Base-by-base conservation (phyloP, 768 basidiomycete genomes). In the Kwoniella sp. region DNA sequence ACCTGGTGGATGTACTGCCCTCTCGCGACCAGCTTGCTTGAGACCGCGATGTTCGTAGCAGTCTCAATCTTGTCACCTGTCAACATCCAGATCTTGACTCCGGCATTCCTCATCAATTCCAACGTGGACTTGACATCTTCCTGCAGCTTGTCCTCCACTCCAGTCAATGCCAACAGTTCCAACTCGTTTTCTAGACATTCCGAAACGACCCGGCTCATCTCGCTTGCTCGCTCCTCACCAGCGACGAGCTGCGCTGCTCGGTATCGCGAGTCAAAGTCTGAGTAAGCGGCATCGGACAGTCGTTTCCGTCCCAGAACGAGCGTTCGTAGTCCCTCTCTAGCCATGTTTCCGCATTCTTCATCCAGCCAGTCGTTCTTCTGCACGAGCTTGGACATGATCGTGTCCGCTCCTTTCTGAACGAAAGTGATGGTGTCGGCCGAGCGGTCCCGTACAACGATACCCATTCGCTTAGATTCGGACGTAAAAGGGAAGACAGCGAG, bases 31-130 rank as follows among this genome's bases (percentile, higher is more conserved):
- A 98, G 83, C 79, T 98, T 98, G 7, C 92, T 96, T 38, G 93
- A 96, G 68, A 98, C 93, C 4, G 95, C 94, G 75, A 99, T 99
- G 81, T 93, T 95, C 38, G 94, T 89, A 4, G 96, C 96, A 2
- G 96, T 99, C 84, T 99, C 96, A 55, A 98, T 92, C 83, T 98
- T 99, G 82, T 99, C 96, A 1, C 96, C 95, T 0, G 96, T 99
- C 73, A 98, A 84, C 96, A 98, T 98, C 96, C 96, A 99, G 64
- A 99, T 98, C 85, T 91, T 96, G 82, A 99, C 88, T 3, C 95
- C 95, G 0, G 95, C 96, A 78, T 98, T 98, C 70, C 94, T 84
- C 68, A 99, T 80, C 58, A 98, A 77, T 82, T 98, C 96, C 63
- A 99, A 82, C 1, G 96, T 96, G 51, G 89, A 87, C 79, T 91